Conservation (phyloP, 257 asterid species). For the Plantago ovata region DNA sequence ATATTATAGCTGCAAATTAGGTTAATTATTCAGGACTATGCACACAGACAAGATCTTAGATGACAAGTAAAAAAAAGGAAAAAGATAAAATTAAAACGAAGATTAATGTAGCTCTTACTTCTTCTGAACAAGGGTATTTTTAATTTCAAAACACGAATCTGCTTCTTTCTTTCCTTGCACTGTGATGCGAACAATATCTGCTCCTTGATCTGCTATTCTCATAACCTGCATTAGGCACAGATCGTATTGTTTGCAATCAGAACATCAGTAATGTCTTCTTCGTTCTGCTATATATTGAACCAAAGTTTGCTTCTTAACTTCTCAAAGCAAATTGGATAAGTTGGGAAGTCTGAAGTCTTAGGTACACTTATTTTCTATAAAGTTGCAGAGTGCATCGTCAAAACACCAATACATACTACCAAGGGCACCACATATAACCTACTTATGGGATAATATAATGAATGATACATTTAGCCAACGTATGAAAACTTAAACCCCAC, state of each 20-base stretch:
- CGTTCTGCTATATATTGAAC: not conserved
- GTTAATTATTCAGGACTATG: conserved; percentile 18
- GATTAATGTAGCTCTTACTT: conserved; percentile 48
- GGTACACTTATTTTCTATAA: no score
- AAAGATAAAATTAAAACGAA: no score
- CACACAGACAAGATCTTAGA: conserved; percentile 13
- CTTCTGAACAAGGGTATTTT: conserved; percentile 88
- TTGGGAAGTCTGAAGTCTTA: not conserved
- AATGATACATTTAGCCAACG: no score
- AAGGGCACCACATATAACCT: not conserved
- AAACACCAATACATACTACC: not conserved
- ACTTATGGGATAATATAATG: no score
- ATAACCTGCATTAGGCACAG: conserved; percentile 68
- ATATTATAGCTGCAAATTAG: conserved; percentile 58
- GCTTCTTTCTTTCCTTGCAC: conserved; percentile 99
- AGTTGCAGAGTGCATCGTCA: no score
- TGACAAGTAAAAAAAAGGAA: not conserved
- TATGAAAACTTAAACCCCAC: no score
- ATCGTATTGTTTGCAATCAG: not conserved
- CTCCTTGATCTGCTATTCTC: conserved; percentile 96
- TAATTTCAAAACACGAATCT: conserved; percentile 88
- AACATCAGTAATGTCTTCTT: not conserved
- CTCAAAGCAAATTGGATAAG: not conserved
- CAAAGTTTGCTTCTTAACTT: not conserved
- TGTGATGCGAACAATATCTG: conserved; percentile 91